A percentile compares a stretch with the other conserved stretches of the same genome.
These are phyloP conservation scores for Globisporangium spinosum DNA, from an alignment of 352 stramenopile genomes.

Conservation along the genomic window DNA sequence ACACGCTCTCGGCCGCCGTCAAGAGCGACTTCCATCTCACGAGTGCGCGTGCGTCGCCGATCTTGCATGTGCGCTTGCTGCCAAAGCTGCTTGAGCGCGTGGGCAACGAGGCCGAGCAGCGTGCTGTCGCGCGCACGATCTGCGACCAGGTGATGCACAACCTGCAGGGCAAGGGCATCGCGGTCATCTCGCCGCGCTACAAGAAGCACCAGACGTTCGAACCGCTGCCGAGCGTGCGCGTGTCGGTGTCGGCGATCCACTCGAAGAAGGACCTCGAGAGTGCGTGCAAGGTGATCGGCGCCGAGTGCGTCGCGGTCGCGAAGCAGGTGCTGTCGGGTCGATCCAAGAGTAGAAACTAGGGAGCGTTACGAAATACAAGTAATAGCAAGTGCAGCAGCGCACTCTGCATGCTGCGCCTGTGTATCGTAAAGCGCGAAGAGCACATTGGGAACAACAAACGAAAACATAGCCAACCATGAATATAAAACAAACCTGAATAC, in stretches of 20 bases:
- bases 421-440: neutral
- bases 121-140: conserved; percentile 45
- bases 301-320: conserved; percentile 50
- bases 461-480: neutral
- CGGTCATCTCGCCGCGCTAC: conserved; percentile 71
- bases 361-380: neutral
- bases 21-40: conserved; percentile 47
- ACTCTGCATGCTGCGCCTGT: neutral
- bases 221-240: conserved; percentile 65
- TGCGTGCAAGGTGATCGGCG: conserved; percentile 53
- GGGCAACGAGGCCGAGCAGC: conserved; percentile 44
- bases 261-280: conserved; percentile 46
- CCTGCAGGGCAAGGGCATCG: conserved; percentile 55
- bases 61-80: conserved; percentile 64
- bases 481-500: neutral
- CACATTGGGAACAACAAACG: neutral
- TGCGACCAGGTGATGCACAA: conserved; percentile 67
- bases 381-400: neutral
- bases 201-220: conserved; percentile 61
- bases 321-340: conserved; percentile 39
- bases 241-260: conserved; percentile 74
- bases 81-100: conserved; percentile 36
- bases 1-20: conserved; percentile 36
- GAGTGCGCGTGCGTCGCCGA: conserved; percentile 59
- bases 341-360: conserved; percentile 18